Conservation (phyloP, 1,284 basidiomycete species). For the Heliocybe sulcata region DNA sequence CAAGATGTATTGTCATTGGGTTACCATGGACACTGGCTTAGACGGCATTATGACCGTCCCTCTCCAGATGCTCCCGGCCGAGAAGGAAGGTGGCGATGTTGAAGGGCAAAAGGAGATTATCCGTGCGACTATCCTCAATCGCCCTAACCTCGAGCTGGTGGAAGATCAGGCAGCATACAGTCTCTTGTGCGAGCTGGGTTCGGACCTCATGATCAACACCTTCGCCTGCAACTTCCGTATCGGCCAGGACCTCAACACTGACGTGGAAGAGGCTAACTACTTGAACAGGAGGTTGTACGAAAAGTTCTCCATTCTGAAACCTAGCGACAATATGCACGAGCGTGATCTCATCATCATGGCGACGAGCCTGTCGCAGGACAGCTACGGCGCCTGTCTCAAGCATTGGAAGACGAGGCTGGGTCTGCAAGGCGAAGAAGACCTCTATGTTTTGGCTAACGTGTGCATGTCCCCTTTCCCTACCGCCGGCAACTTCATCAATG, state of each 20-base stretch:
- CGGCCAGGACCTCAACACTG: conserved; percentile 27
- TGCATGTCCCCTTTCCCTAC: conserved; percentile 37
- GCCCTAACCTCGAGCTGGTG: conserved; percentile 25
- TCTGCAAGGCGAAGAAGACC: conserved; percentile 24
- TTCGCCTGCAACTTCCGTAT: conserved; percentile 38
- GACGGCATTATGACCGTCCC: conserved; percentile 27
- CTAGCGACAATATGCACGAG: conserved; percentile 18
- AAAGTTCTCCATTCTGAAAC: conserved; percentile 25
- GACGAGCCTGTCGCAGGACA: conserved; percentile 23
- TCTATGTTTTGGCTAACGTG: conserved; percentile 32
- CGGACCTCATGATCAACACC: conserved; percentile 37
- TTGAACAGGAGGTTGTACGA: conserved; percentile 34
- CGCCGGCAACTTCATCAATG: conserved; percentile 21
- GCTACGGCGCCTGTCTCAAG: conserved; percentile 25
- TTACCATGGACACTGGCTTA: conserved; percentile 27
- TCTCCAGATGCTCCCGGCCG: conserved; percentile 27
- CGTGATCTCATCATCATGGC: conserved; percentile 29
- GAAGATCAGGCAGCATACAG: conserved; percentile 24
- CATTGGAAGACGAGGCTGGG: conserved; percentile 30
- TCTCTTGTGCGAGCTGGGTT: conserved; percentile 26
- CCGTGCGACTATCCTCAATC: conserved; percentile 24
- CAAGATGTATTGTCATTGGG: conserved; percentile 29
- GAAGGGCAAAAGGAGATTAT: conserved; percentile 29
- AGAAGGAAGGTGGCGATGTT: conserved; percentile 17
- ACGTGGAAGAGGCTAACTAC: conserved; percentile 35